Evolutionary conservation across 2,329 filamentous ascomycete species (phyloP).

Genomic region (Endocalyx cinctus): DNA sequence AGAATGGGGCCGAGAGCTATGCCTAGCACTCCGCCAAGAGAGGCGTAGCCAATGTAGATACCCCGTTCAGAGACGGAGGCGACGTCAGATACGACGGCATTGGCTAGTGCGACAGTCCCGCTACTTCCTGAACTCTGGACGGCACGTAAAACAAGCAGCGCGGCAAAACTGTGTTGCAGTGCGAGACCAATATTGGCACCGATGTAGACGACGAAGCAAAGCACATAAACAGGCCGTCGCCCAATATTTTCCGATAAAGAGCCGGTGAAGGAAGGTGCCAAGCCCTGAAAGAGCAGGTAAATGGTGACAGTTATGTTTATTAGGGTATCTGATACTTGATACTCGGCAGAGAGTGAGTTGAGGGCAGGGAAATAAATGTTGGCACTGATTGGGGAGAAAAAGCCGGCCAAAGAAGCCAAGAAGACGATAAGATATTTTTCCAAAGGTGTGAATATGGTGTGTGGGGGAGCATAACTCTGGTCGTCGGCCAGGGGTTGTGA

Average conservation of each 20-base stretch:
- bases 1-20: neutral
- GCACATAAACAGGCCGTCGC: constrained; percentile 31
- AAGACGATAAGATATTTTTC: neutral
- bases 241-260: constrained; percentile 29
- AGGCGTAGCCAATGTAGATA: constrained; percentile 34
- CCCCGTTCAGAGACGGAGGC: constrained; percentile 32
- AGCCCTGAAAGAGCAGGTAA: constrained; percentile 35
- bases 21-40: constrained; percentile 19
- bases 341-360: constrained; percentile 29
- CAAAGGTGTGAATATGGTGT: neutral
- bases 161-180: constrained; percentile 27
- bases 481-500: too few relatives aligned
- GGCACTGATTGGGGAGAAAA: constrained; percentile 5
- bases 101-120: constrained; percentile 36
- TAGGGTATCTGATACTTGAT: constrained; percentile 34
- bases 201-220: constrained; percentile 30
- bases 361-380: constrained; percentile 32
- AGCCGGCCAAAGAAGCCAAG: neutral
- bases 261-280: neutral
- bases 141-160: constrained; percentile 35
- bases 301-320: constrained; percentile 48
- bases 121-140: constrained; percentile 40
- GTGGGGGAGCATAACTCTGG: too few relatives aligned
- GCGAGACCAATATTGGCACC: constrained; percentile 30
- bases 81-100: constrained; percentile 34